phyloP scores from a whole-genome alignment of 495 filamentous ascomycete species.

The Trichocladium uniseriatum region DNA sequence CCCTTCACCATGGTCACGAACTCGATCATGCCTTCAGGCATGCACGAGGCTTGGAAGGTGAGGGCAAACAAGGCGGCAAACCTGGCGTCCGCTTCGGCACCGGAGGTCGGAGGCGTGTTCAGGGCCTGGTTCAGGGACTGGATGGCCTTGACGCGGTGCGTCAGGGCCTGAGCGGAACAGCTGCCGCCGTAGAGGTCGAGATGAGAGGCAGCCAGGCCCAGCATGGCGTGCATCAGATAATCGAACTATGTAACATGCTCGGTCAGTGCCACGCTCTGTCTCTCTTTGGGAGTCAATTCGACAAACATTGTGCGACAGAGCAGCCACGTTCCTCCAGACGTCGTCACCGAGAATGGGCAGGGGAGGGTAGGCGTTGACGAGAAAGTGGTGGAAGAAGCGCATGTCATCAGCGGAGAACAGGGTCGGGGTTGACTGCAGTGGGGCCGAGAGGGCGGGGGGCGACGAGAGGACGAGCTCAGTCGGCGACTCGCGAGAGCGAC shows the following conservation, averaged over 20 bases:
- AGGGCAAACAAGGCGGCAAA: constrained; percentile 44
- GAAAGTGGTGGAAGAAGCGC: constrained; percentile 49
- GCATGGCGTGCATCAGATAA: constrained; percentile 42
- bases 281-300: neutral
- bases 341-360: constrained; percentile 42
- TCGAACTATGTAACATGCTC: constrained; percentile 19
- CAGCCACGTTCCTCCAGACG: constrained; percentile 42
- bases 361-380: constrained; percentile 45
- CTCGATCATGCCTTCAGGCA: constrained; percentile 46
- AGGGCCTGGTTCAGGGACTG: constrained; percentile 33
- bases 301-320: constrained; percentile 40
- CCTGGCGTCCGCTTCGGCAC: constrained; percentile 36
- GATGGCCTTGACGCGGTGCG: constrained; percentile 44
- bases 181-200: constrained; percentile 24
- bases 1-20: constrained; percentile 48
- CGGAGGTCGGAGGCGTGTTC: constrained; percentile 20
- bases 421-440: constrained; percentile 15
- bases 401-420: constrained; percentile 39
- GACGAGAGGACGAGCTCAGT: neutral
- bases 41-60: constrained; percentile 44
- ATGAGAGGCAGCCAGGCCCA: constrained; percentile 43
- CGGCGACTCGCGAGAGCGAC: neutral
- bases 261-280: neutral
- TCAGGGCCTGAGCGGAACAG: constrained; percentile 26
- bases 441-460: neutral